Conservation (phyloP, 306 rosid species). For the Ormosia semicastrata region DNA sequence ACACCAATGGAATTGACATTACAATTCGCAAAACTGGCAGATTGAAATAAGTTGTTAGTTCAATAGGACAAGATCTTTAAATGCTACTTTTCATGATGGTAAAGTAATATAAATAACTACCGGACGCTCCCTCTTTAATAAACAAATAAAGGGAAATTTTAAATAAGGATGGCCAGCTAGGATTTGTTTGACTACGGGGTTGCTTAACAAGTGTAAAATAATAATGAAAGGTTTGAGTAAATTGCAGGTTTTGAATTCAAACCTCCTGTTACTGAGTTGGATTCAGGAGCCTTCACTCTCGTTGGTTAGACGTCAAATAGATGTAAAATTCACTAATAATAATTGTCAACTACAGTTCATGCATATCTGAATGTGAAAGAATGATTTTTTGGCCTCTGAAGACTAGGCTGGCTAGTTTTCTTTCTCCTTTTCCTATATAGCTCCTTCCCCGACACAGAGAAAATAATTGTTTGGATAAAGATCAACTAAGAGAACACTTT, state of each 20-base stretch:
- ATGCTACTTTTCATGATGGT: not conserved
- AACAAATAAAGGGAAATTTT: not conserved
- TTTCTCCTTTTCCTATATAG: not conserved
- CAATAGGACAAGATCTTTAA: slow-evolving; percentile 17
- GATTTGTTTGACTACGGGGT: not conserved
- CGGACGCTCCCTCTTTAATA: not conserved
- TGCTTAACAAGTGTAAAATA: slow-evolving; percentile 24
- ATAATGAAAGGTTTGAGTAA: slow-evolving; percentile 28
- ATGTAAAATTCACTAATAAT: not conserved
- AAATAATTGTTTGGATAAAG: not conserved
- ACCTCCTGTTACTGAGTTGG: not conserved
- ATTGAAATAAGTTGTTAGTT: not conserved
- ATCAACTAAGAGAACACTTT: slow-evolving; percentile 1
- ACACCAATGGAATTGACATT: not conserved
- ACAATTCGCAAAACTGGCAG: not conserved
- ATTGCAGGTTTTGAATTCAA: slow-evolving; percentile 23
- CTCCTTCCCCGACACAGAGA: not conserved
- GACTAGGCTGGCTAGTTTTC: not conserved
- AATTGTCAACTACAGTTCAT: not conserved
- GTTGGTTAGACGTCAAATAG: slow-evolving; percentile 22
- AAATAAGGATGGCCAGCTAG: not conserved
- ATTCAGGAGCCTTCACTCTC: not conserved
- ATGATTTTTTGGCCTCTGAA: not conserved
- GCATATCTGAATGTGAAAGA: not conserved
- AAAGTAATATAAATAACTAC: not conserved